A percentile compares a stretch with the other conserved stretches of the same genome.
Evolutionary conservation across 1,284 basidiomycete species (phyloP).

Genomic region (Austroboletus novae-zelandiae): DNA sequence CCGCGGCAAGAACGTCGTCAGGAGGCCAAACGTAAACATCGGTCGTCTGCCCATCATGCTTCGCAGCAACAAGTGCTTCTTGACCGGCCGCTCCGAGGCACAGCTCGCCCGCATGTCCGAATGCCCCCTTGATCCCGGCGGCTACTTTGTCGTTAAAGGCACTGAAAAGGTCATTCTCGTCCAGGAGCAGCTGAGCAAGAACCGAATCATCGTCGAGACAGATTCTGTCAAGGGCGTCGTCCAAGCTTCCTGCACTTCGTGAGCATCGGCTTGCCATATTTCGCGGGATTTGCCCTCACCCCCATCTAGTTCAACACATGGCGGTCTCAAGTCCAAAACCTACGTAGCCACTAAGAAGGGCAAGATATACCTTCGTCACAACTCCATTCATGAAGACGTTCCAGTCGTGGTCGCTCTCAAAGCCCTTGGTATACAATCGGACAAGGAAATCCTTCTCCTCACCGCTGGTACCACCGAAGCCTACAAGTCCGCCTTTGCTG

Average conservation of each 20-base stretch:
- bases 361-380: slow-evolving; percentile 96
- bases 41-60: slow-evolving; percentile 98
- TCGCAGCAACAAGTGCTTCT: slow-evolving; percentile 89
- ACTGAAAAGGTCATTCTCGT: slow-evolving; percentile 99
- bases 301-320: slow-evolving; percentile 81
- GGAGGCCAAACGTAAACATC: slow-evolving; percentile 82
- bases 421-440: slow-evolving; percentile 94
- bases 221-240: slow-evolving; percentile 90
- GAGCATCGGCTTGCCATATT: slow-evolving; percentile 30
- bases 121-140: slow-evolving; percentile 97
- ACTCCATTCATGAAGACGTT: slow-evolving; percentile 96
- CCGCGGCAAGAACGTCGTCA: slow-evolving; percentile 87
- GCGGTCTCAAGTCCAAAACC: slow-evolving; percentile 97
- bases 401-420: slow-evolving; percentile 97
- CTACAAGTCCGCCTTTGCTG: slow-evolving; percentile 87
- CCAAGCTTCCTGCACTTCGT: slow-evolving; percentile 97
- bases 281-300: slow-evolving; percentile 9
- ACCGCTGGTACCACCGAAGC: slow-evolving; percentile 92
- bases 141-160: slow-evolving; percentile 99
- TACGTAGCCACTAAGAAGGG: slow-evolving; percentile 96
- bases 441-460: slow-evolving; percentile 96
- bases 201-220: slow-evolving; percentile 97
- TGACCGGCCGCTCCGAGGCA: slow-evolving; percentile 76
- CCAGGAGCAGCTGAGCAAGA: slow-evolving; percentile 99
- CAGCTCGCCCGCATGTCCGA: slow-evolving; percentile 92